phyloP scores from a whole-genome alignment of 2,329 filamentous ascomycete genomes.

The Talaromyces sp. region DNA sequence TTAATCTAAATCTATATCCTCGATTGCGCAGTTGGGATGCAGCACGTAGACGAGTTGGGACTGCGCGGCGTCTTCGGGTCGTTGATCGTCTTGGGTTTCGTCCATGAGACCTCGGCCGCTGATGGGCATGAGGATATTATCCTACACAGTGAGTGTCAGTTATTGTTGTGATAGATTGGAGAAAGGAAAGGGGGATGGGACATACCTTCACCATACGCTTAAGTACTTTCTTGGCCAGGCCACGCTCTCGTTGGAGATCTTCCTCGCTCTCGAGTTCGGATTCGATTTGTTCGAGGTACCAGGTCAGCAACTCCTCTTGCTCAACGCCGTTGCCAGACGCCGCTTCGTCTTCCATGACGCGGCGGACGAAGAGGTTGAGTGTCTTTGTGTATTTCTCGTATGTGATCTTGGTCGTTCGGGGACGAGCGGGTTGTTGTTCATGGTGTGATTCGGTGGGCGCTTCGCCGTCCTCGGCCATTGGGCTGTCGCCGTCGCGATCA shows the following conservation, averaged over 20 bases:
- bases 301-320: slow-evolving; percentile 74
- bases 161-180: slow-evolving; percentile 5
- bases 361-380: slow-evolving; percentile 77
- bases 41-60: slow-evolving; percentile 73
- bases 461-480: slow-evolving; percentile 53
- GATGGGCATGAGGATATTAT: slow-evolving; percentile 59
- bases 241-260: slow-evolving; percentile 71
- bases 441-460: slow-evolving; percentile 34
- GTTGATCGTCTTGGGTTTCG: slow-evolving; percentile 56
- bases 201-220: slow-evolving; percentile 94
- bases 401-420: slow-evolving; percentile 79
- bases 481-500: slow-evolving; percentile 50
- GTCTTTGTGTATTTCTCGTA: slow-evolving; percentile 94
- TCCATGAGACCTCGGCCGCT: slow-evolving; percentile 87
- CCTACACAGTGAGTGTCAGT: slow-evolving; percentile 38
- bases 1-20: slow-evolving; percentile 42
- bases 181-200: slow-evolving; percentile 20
- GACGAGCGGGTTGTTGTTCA: slow-evolving; percentile 34
- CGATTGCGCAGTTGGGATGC: slow-evolving; percentile 89
- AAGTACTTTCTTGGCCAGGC: slow-evolving; percentile 76
- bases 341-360: slow-evolving; percentile 78
- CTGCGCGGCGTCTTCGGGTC: slow-evolving; percentile 36
- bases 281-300: slow-evolving; percentile 92
- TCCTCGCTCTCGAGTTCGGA: slow-evolving; percentile 76
- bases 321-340: slow-evolving; percentile 76